phyloP scores from a whole-genome alignment of 2,329 filamentous ascomycete genomes.

The Monilinia laxa region DNA sequence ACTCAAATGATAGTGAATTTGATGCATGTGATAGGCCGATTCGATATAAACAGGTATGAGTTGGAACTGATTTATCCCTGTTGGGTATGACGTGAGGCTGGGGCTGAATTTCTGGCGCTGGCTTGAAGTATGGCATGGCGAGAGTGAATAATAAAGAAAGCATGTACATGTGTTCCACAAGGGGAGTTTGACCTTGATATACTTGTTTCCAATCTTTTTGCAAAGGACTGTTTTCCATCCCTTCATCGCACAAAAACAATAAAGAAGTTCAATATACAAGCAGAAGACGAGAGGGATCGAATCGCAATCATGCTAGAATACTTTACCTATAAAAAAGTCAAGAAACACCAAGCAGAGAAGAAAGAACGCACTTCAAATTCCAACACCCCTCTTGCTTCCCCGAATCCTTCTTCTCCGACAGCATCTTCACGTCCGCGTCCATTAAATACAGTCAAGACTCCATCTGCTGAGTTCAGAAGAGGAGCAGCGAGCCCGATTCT shows the following conservation, averaged over 20 bases:
- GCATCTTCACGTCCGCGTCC: slow-evolving; percentile 8
- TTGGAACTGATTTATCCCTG: background rate
- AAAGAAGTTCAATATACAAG: background rate
- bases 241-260: background rate
- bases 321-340: slow-evolving; percentile 61
- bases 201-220: background rate
- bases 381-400: slow-evolving; percentile 22
- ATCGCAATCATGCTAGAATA: slow-evolving; percentile 58
- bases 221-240: too few species aligned
- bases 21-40: slow-evolving; percentile 6
- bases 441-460: slow-evolving; percentile 5
- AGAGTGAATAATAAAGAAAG: slow-evolving; percentile 10
- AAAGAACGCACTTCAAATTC: slow-evolving; percentile 12
- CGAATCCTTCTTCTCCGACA: slow-evolving; percentile 1
- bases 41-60: background rate
- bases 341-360: slow-evolving; percentile 57
- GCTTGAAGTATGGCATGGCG: background rate
- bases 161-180: slow-evolving; percentile 2
- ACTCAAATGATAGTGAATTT: background rate
- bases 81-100: slow-evolving; percentile 20
- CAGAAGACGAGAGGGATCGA: background rate
- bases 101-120: slow-evolving; percentile 1
- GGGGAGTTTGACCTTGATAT: background rate
- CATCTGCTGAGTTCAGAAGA: slow-evolving; percentile 23
- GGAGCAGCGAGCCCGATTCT: slow-evolving; percentile 47